phyloP scores from a whole-genome alignment of 805 yeast species.

The Tetrapisispora namnaoensis region DNA sequence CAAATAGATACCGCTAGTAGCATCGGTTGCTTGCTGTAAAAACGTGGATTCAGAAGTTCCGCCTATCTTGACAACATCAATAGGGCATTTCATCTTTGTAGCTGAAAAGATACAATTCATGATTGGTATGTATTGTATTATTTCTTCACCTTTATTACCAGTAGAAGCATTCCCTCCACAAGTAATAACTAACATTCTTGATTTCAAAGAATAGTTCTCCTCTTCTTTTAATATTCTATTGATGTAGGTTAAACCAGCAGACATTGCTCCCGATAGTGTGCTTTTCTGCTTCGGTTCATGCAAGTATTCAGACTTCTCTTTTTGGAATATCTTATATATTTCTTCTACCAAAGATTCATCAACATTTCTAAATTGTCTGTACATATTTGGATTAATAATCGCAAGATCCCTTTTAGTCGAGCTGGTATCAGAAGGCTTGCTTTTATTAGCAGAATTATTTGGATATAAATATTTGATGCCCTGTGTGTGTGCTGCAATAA shows the following conservation, averaged over 20 bases:
- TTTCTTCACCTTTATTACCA: conserved; percentile 37
- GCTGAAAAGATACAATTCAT: conserved; percentile 97
- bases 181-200: conserved; percentile 51
- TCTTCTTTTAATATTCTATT: conserved; percentile 52
- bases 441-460: conserved; percentile 10
- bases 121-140: conserved; percentile 77
- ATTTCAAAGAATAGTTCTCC: conserved; percentile 38
- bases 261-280: conserved; percentile 66
- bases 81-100: conserved; percentile 79
- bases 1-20: conserved; percentile 84
- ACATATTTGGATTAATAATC: conserved; percentile 53
- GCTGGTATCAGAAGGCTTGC: background rate
- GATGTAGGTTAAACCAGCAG: conserved; percentile 71
- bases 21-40: conserved; percentile 91
- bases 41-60: conserved; percentile 53
- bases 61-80: conserved; percentile 77
- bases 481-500: conserved; percentile 62
- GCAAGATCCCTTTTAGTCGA: conserved; percentile 13
- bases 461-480: conserved; percentile 73
- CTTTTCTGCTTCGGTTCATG: conserved; percentile 33
- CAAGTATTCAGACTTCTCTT: conserved; percentile 16
- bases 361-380: conserved; percentile 71
- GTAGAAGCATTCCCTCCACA: conserved; percentile 48
- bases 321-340: conserved; percentile 38
- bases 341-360: conserved; percentile 64